Percentiles rank a stretch among this genome's conserved stretches.
These are phyloP conservation scores for Blakeslea trispora DNA, from an alignment of 371 early-diverging fungal species.

Conservation along the genomic window DNA sequence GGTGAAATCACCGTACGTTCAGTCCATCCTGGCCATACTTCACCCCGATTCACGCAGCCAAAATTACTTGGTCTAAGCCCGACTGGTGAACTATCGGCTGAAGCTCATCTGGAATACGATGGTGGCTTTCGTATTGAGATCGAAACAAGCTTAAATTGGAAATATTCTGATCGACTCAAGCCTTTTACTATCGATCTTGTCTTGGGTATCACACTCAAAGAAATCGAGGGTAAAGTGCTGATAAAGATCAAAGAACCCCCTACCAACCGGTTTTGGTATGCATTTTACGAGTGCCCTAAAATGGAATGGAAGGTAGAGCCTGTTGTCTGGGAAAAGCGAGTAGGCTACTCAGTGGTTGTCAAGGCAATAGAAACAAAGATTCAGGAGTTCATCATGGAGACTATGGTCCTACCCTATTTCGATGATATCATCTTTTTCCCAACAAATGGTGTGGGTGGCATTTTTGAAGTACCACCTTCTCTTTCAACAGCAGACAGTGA, in stretches of 20 bases:
- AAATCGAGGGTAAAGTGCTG: constrained; percentile 74
- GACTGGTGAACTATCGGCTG: constrained; percentile 73
- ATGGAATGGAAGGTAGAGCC: constrained; percentile 85
- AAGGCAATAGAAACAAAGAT: constrained; percentile 85
- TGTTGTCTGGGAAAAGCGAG: constrained; percentile 81
- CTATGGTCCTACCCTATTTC: constrained; percentile 88
- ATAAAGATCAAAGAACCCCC: constrained; percentile 85
- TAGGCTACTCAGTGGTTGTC: constrained; percentile 78
- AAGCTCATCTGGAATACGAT: constrained; percentile 77
- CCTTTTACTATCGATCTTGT: constrained; percentile 78
- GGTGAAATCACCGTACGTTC: constrained; percentile 82
- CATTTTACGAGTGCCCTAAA: constrained; percentile 80
- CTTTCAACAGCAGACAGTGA: neutral
- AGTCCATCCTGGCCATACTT: constrained; percentile 75
- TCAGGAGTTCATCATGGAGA: constrained; percentile 78
- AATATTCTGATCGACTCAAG: constrained; percentile 53
- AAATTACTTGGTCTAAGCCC: constrained; percentile 65
- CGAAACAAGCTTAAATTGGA: constrained; percentile 64
- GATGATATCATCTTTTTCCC: constrained; percentile 88
- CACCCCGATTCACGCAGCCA: constrained; percentile 82
- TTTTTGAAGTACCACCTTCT: constrained; percentile 38
- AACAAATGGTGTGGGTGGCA: constrained; percentile 64
- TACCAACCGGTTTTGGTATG: constrained; percentile 89
- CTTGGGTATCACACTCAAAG: constrained; percentile 71
- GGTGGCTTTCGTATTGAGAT: constrained; percentile 77